Percentiles rank a stretch among this genome's conserved stretches.
Evolutionary conservation across 179 eudicot species (phyloP).

Genomic region (Spergularia azorica): DNA sequence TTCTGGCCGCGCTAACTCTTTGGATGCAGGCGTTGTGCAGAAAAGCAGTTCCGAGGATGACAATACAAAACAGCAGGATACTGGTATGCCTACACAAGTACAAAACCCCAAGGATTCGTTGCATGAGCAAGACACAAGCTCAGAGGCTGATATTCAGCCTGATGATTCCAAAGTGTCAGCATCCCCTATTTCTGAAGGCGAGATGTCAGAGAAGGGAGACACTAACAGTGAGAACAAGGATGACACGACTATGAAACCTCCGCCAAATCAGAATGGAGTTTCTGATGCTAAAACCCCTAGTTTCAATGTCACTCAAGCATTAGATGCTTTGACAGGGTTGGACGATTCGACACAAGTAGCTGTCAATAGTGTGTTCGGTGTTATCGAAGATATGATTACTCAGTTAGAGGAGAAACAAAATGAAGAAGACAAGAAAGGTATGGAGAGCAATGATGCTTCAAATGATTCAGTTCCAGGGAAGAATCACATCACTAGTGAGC

Average conservation of each 20-base stretch:
- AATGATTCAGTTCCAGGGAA: slow-evolving; percentile 31
- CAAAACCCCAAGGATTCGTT: slow-evolving; percentile 28
- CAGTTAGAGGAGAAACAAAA: slow-evolving; percentile 63
- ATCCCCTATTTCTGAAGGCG: slow-evolving; percentile 41
- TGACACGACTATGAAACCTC: slow-evolving; percentile 41
- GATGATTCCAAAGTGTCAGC: slow-evolving; percentile 33
- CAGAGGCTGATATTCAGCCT: slow-evolving; percentile 33
- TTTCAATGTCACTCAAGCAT: slow-evolving; percentile 76
- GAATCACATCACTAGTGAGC: slow-evolving; percentile 21
- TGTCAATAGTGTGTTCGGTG: slow-evolving; percentile 88
- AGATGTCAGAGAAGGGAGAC: slow-evolving; percentile 41
- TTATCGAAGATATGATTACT: slow-evolving; percentile 79
- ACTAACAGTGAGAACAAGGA: slow-evolving; percentile 41
- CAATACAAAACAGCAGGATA: slow-evolving; percentile 33
- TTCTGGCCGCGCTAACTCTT: slow-evolving; percentile 27
- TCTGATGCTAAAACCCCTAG: slow-evolving; percentile 37
- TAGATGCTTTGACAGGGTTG: slow-evolving; percentile 76
- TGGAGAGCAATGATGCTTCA: slow-evolving; percentile 26
- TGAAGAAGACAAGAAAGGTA: slow-evolving; percentile 30
- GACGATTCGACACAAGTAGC: slow-evolving; percentile 98
- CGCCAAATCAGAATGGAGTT: slow-evolving; percentile 39
- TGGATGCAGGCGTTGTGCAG: slow-evolving; percentile 30
- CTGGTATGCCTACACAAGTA: slow-evolving; percentile 28
- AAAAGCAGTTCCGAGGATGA: slow-evolving; percentile 28
- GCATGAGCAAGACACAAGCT: slow-evolving; percentile 32